Percentiles rank a stretch among this genome's conserved stretches.
Evolutionary conservation across 768 basidiomycete genomes (phyloP).

Genomic region (Boletus subparvulus): DNA sequence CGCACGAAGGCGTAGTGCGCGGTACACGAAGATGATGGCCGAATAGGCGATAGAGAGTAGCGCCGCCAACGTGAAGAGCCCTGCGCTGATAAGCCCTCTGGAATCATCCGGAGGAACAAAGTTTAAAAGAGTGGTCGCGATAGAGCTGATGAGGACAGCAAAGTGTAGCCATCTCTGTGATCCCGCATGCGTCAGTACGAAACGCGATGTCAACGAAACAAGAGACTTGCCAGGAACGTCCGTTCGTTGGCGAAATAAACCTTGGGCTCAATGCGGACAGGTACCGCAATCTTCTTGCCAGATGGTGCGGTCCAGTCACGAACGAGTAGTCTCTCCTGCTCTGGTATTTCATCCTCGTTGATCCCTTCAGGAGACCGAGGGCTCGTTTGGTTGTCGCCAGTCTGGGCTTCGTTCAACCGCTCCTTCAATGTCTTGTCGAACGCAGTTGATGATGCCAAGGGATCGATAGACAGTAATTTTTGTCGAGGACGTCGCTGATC

Average conservation of each 20-base stretch:
- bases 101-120: slow-evolving; percentile 73
- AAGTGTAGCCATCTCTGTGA: slow-evolving; percentile 86
- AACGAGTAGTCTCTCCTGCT: slow-evolving; percentile 57
- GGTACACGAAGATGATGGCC: slow-evolving; percentile 75
- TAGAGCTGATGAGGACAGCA: slow-evolving; percentile 82
- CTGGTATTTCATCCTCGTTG: slow-evolving; percentile 36
- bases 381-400: slow-evolving; percentile 20
- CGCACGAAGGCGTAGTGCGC: slow-evolving; percentile 64
- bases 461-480: slow-evolving; percentile 68
- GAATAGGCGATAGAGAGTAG: slow-evolving; percentile 87
- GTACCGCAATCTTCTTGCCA: slow-evolving; percentile 89
- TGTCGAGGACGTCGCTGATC: slow-evolving; percentile 16
- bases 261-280: slow-evolving; percentile 97
- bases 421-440: slow-evolving; percentile 85
- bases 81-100: slow-evolving; percentile 81
- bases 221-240: slow-evolving; percentile 78
- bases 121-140: slow-evolving; percentile 88
- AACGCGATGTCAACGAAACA: neutral
- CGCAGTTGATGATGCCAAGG: slow-evolving; percentile 75
- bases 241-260: slow-evolving; percentile 96
- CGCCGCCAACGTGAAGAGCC: slow-evolving; percentile 87
- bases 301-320: slow-evolving; percentile 74
- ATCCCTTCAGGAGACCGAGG: slow-evolving; percentile 33
- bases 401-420: slow-evolving; percentile 46
- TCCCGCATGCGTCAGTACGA: neutral